Evolutionary conservation across 768 basidiomycete species (phyloP), one percentile per base, ranked within the genome.

Genomic region (Megacollybia marginata): DNA sequence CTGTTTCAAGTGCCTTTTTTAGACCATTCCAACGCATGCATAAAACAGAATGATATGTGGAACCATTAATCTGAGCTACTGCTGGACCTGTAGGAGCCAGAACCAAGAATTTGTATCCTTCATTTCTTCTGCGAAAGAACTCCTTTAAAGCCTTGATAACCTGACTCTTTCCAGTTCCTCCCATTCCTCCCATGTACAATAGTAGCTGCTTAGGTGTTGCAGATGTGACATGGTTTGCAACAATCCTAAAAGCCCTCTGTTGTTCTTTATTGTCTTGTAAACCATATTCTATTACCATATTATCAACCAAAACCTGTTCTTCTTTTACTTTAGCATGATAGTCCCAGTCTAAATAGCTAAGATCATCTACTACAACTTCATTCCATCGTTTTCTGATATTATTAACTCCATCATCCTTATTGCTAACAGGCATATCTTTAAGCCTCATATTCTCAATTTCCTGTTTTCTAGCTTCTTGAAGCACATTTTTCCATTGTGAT

Each of bases 41-140:
- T 0, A 61, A 33, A 1, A 55, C 15, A 3, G 48, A 57, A 33
- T 59, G 59, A 18, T 54, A 54, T 4, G 59, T 61, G 2, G 53
- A 49, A 1, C 59, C 59, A 15, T 45, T 46, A 2, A 61, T 32
- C 9, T 48, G n/a, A 0, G 33, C 44, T 7, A 56, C 54, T 9
- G 59, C 59, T 19, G 48, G 34, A 0, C 57, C 57, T 19, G 48
- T 54, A 4, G 53, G 54, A 2, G 55, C 55, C 12, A 44, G 33
- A 3, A 54, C 32, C n/a, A 34, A 8, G 15, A 54, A 49, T 3
- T n/a, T 12, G 7, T 47, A 13, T n/a, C 13, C 10, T 16, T 51
- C 19, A 19, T 42, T 28, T 11, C 40, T 2, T 35, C 9, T 13
- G 1, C 6, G 15, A 40, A 40, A 40, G 38, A 40, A 40, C 3